These are phyloP conservation scores for Entelexis sorbosivorans DNA, from an alignment of 1,139 yeast species.

Conservation along the genomic window DNA sequence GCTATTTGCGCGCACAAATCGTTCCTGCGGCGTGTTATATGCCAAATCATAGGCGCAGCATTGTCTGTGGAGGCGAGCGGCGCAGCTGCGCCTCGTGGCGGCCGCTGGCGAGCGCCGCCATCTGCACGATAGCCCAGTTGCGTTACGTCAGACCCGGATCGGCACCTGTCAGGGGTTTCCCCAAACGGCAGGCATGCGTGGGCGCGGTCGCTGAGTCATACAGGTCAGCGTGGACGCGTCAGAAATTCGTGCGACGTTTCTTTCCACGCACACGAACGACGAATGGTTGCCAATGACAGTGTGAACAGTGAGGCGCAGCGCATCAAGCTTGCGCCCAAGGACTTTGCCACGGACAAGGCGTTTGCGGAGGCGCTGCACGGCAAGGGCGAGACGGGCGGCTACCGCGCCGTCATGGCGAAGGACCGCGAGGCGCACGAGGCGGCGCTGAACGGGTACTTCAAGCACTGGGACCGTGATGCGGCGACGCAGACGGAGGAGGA, in stretches of 20 bases:
- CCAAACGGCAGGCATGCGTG: neutral
- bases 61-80: too few relatives aligned
- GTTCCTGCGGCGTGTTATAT: too few relatives aligned
- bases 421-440: slow-evolving; percentile 67
- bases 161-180: neutral
- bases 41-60: too few relatives aligned
- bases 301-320: neutral
- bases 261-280: neutral
- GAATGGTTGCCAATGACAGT: slow-evolving; percentile 6
- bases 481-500: slow-evolving; percentile 62
- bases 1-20: too few relatives aligned
- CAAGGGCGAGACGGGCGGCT: slow-evolving; percentile 53
- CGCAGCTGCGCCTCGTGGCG: too few relatives aligned
- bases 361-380: slow-evolving; percentile 87
- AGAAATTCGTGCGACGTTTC: neutral
- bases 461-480: slow-evolving; percentile 70
- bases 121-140: too few relatives aligned
- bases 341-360: slow-evolving; percentile 35
- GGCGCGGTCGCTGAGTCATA: neutral
- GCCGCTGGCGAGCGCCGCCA: too few relatives aligned
- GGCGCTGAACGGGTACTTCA: slow-evolving; percentile 83
- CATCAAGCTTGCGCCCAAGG: slow-evolving; percentile 32
- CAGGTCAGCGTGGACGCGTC: neutral
- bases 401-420: slow-evolving; percentile 66
- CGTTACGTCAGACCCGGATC: too few relatives aligned